A percentile compares a stretch with the other conserved stretches of the same genome.
These are phyloP conservation scores for Bruguiera parviflora DNA, from an alignment of 345 rosid species.

Conservation along the genomic window DNA sequence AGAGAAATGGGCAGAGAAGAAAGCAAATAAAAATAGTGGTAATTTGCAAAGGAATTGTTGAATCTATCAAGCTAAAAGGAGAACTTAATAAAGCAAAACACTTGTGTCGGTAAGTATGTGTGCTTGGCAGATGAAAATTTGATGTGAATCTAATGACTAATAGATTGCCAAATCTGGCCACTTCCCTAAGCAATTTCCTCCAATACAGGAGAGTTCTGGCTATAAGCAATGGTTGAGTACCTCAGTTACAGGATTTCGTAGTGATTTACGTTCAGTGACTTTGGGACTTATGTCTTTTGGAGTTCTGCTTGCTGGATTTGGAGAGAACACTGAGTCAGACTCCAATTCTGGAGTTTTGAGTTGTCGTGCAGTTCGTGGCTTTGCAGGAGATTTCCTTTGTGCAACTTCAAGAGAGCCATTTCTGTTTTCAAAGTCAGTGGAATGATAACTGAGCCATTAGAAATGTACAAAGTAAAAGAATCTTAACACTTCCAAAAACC, in stretches of 20 bases:
- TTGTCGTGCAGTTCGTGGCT: slow-evolving; percentile 62
- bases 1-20: slow-evolving; percentile 11
- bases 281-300: slow-evolving; percentile 73
- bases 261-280: slow-evolving; percentile 69
- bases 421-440: slow-evolving; percentile 34
- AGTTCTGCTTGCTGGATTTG: slow-evolving; percentile 45
- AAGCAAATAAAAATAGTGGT: slow-evolving; percentile 8
- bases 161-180: not conserved
- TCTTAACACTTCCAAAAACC: not conserved
- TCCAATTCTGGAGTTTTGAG: slow-evolving; percentile 52
- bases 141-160: not conserved
- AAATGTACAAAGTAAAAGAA: not conserved
- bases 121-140: not conserved
- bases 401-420: slow-evolving; percentile 56
- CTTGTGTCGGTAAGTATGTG: not conserved
- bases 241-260: slow-evolving; percentile 62
- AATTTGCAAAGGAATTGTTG: slow-evolving; percentile 4
- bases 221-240: slow-evolving; percentile 33
- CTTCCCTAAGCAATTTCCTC: not conserved
- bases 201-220: slow-evolving; percentile 1
- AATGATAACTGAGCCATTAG: slow-evolving; percentile 12
- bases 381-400: slow-evolving; percentile 64
- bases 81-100: not conserved
- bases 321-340: slow-evolving; percentile 49
- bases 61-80: slow-evolving; percentile 9